Evolutionary conservation across 805 yeast genomes (phyloP).

Genomic region (Candida anglica): DNA sequence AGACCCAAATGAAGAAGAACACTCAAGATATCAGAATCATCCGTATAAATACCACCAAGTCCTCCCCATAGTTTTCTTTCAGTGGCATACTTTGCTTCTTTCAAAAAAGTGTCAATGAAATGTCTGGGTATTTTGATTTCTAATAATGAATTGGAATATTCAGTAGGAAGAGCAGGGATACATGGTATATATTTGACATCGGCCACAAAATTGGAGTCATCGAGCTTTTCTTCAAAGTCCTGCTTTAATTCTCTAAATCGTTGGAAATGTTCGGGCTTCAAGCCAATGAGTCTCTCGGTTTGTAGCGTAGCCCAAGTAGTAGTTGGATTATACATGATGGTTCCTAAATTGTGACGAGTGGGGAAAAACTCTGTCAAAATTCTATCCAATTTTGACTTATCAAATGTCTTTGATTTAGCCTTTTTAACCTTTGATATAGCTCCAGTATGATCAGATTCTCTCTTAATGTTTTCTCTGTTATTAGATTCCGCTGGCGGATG

Average conservation of each 20-base stretch:
- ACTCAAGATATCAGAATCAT: slow-evolving; percentile 82
- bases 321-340: slow-evolving; percentile 53
- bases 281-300: slow-evolving; percentile 23
- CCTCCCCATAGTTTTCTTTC: slow-evolving; percentile 73
- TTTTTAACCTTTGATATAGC: no score
- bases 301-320: slow-evolving; percentile 46
- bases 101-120: slow-evolving; percentile 29
- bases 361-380: slow-evolving; percentile 25
- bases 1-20: slow-evolving; percentile 75
- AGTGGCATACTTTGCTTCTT: slow-evolving; percentile 7
- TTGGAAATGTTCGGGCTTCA: slow-evolving; percentile 26
- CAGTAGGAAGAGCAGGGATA: slow-evolving; percentile 34
- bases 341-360: slow-evolving; percentile 42
- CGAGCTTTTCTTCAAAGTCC: slow-evolving; percentile 19
- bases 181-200: slow-evolving; percentile 28
- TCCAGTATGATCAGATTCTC: no score
- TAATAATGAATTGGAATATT: slow-evolving; percentile 38
- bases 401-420: slow-evolving; percentile 7
- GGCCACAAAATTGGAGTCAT: slow-evolving; percentile 17
- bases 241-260: slow-evolving; percentile 25
- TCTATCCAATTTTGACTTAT: slow-evolving; percentile 16
- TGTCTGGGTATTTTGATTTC: slow-evolving; percentile 55
- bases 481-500: no score
- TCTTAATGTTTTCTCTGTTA: no score
- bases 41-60: slow-evolving; percentile 78